Percentiles rank a stretch among this genome's conserved stretches.
Conservation (phyloP, 345 rosid species). For the Gossypium stocksii region DNA sequence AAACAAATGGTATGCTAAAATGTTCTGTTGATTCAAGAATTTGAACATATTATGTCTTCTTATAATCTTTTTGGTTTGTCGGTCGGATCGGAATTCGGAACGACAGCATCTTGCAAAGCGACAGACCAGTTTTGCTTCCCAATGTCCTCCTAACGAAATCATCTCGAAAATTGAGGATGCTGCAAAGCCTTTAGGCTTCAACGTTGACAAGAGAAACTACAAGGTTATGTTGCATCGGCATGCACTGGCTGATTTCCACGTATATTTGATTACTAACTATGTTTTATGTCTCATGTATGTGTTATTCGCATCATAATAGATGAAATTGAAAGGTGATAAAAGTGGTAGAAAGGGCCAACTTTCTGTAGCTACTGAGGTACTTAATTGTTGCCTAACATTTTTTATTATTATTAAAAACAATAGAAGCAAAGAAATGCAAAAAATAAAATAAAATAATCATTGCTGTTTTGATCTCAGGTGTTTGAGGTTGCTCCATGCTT, state of each 20-base stretch:
- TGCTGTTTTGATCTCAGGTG: conserved; percentile 41
- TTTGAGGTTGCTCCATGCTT: conserved; percentile 92
- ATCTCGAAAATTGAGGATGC: conserved; percentile 91
- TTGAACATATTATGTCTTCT: too few species aligned
- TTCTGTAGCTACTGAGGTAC: conserved; percentile 90
- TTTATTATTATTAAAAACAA: not conserved
- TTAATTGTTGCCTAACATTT: not conserved
- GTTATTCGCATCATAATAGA: conserved; percentile 33
- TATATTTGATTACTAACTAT: not conserved
- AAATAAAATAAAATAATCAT: not conserved
- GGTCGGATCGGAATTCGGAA: conserved; percentile 10
- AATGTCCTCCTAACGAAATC: conserved; percentile 67
- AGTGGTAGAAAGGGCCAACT: conserved; percentile 93
- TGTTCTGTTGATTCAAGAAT: too few species aligned
- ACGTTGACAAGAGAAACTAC: conserved; percentile 75
- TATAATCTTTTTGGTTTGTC: not conserved
- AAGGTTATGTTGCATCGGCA: conserved; percentile 38
- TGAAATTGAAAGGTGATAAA: conserved; percentile 79
- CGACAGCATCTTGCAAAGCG: conserved; percentile 65
- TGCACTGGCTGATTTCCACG: not conserved
- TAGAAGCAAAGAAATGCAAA: not conserved
- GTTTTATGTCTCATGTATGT: conserved; percentile 8
- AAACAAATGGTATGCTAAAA: conserved; percentile 43
- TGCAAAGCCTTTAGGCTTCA: conserved; percentile 89
- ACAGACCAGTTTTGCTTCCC: conserved; percentile 83